Evolutionary conservation across 768 basidiomycete genomes (phyloP).

Genomic region (Hebeloma cylindrosporum): DNA sequence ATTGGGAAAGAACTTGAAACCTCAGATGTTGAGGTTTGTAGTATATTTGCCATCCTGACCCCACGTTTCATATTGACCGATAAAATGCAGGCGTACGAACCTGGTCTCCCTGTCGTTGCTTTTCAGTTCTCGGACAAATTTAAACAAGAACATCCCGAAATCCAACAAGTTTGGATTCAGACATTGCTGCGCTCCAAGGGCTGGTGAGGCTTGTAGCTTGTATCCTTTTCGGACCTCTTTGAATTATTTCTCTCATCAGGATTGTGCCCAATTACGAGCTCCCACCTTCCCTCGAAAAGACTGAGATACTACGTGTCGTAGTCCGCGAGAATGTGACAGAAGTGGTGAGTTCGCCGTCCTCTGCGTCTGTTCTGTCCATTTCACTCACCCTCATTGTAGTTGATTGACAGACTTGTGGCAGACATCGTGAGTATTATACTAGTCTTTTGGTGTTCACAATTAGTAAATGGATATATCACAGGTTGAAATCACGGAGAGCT

Average conservation of each 20-base stretch:
- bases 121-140: constrained; percentile 65
- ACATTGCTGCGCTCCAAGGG: constrained; percentile 49
- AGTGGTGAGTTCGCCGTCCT: constrained; percentile 30
- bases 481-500: constrained; percentile 64
- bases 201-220: constrained; percentile 45
- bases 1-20: constrained; percentile 44
- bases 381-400: constrained; percentile 32
- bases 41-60: neutral
- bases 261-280: constrained; percentile 53
- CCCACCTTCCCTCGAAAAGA: constrained; percentile 51
- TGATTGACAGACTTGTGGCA: constrained; percentile 61
- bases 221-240: neutral
- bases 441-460: neutral
- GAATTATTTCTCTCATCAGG: constrained; percentile 25
- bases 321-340: constrained; percentile 60
- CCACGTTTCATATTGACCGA: constrained; percentile 18
- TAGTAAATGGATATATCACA: constrained; percentile 22
- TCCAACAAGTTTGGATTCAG: constrained; percentile 64
- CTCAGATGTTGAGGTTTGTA: constrained; percentile 54
- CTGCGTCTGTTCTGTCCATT: neutral
- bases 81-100: constrained; percentile 44
- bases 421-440: constrained; percentile 56
- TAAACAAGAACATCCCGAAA: constrained; percentile 50
- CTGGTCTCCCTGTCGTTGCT: constrained; percentile 64
- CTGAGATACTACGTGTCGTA: constrained; percentile 66